phyloP scores from a whole-genome alignment of 1,139 yeast genomes.

The Geotrichum fermentans region DNA sequence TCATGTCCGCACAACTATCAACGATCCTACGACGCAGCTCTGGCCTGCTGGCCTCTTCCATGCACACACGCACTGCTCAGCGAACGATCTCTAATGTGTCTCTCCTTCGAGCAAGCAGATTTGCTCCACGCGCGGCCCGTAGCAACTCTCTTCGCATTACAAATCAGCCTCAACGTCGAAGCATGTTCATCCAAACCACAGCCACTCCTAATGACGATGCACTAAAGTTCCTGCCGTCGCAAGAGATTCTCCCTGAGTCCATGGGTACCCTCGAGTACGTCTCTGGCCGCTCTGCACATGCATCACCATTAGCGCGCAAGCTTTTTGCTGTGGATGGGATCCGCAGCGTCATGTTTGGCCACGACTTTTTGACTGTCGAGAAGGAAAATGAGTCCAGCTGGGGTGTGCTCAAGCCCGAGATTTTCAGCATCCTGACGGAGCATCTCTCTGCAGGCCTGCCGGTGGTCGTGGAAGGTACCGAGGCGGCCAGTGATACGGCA shows the following conservation, averaged over 20 bases:
- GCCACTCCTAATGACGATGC: slow-evolving; percentile 93
- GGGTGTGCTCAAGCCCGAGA: slow-evolving; percentile 82
- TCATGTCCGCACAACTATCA: not conserved
- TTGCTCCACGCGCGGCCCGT: not conserved
- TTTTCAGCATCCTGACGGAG: slow-evolving; percentile 78
- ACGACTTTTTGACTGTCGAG: slow-evolving; percentile 80
- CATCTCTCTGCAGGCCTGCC: slow-evolving; percentile 73
- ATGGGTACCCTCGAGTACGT: slow-evolving; percentile 50
- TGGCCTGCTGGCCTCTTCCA: not conserved
- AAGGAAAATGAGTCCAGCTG: slow-evolving; percentile 55
- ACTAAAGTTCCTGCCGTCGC: slow-evolving; percentile 76
- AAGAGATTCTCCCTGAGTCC: slow-evolving; percentile 48
- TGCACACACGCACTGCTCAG: not conserved
- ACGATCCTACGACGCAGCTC: not conserved
- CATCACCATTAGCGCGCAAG: slow-evolving; percentile 74
- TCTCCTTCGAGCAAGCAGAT: not conserved
- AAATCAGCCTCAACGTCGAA: slow-evolving; percentile 20
- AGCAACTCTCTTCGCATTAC: not conserved
- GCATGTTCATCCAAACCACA: slow-evolving; percentile 50
- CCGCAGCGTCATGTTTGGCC: slow-evolving; percentile 81
- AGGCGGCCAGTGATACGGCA: slow-evolving; percentile 45
- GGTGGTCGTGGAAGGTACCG: slow-evolving; percentile 44
- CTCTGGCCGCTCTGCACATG: slow-evolving; percentile 56
- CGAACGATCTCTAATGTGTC: not conserved
- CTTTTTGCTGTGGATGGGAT: slow-evolving; percentile 84